phyloP scores from a whole-genome alignment of 768 basidiomycete genomes.

The Amanita jacksonii region DNA sequence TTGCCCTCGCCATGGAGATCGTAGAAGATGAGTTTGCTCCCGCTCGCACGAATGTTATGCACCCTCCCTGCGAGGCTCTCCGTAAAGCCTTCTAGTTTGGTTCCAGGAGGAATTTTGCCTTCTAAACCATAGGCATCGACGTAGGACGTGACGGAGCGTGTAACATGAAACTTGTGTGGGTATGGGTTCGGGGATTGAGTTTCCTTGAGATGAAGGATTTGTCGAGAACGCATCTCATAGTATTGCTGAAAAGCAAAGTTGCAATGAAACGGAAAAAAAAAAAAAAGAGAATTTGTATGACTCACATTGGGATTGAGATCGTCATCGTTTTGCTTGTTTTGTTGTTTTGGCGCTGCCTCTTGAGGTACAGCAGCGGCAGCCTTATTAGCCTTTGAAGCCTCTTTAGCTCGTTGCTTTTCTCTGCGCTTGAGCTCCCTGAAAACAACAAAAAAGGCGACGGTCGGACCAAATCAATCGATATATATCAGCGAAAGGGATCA shows the following conservation, averaged over 20 bases:
- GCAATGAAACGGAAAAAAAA: neutral
- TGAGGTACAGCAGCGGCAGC: slow-evolving; percentile 12
- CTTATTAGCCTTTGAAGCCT: slow-evolving; percentile 45
- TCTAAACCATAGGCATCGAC: slow-evolving; percentile 65
- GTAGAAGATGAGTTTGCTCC: slow-evolving; percentile 86
- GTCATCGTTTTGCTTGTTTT: slow-evolving; percentile 54
- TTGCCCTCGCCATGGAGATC: slow-evolving; percentile 87
- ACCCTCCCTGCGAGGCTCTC: slow-evolving; percentile 85
- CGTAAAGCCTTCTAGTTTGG: slow-evolving; percentile 45
- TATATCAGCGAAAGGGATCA: slow-evolving; percentile 8
- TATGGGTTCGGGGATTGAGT: slow-evolving; percentile 89
- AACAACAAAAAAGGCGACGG: too few species aligned
- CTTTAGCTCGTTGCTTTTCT: slow-evolving; percentile 78
- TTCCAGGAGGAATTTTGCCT: slow-evolving; percentile 58
- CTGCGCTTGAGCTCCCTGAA: slow-evolving; percentile 89
- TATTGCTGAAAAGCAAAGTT: slow-evolving; percentile 63
- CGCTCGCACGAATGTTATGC: slow-evolving; percentile 78
- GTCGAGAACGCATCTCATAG: slow-evolving; percentile 85
- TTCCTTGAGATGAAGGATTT: slow-evolving; percentile 77
- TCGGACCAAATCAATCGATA: slow-evolving; percentile 16
- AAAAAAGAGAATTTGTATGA: slow-evolving; percentile 11
- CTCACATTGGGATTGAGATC: slow-evolving; percentile 88
- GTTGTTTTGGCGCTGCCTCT: slow-evolving; percentile 27
- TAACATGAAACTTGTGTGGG: slow-evolving; percentile 97
- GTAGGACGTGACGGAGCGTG: slow-evolving; percentile 63